A percentile compares a stretch with the other conserved stretches of the same genome.
These are phyloP conservation scores for Pythium graminicola DNA, from an alignment of 352 stramenopile genomes.

Conservation along the genomic window DNA sequence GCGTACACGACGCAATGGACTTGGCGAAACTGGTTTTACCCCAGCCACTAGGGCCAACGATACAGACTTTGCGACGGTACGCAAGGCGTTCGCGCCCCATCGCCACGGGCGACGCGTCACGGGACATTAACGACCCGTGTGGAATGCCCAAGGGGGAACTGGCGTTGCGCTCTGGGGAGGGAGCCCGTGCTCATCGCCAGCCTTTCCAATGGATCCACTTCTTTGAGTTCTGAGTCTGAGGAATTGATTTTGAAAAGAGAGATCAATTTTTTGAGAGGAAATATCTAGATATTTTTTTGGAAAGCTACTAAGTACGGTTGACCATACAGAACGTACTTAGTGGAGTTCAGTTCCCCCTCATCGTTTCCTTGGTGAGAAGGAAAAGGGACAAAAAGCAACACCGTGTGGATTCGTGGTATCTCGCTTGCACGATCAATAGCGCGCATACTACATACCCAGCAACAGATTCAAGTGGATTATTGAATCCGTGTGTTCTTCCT, in stretches of 20 bases:
- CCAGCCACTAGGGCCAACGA: constrained; percentile 29
- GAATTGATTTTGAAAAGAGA: background rate
- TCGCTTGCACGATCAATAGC: background rate
- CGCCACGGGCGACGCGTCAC: no score
- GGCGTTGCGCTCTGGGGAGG: no score
- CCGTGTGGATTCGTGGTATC: no score
- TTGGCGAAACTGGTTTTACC: constrained; percentile 32
- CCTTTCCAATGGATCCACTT: background rate
- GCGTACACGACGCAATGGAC: constrained; percentile 14
- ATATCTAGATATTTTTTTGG: background rate
- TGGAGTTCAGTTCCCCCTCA: background rate
- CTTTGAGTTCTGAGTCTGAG: background rate
- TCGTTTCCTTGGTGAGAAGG: background rate
- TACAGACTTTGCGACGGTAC: constrained; percentile 30
- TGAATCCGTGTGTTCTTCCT: background rate
- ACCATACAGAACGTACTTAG: background rate
- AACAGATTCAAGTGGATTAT: background rate
- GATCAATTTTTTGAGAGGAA: background rate
- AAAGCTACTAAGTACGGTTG: background rate
- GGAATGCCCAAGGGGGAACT: no score
- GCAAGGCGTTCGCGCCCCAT: constrained; percentile 11
- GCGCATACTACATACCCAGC: background rate
- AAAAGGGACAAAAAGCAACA: background rate
- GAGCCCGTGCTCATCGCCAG: background rate
- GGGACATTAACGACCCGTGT: no score